Evolutionary conservation across 2,329 filamentous ascomycete genomes (phyloP), one percentile per base, ranked within the genome.

Genomic region (Aspergillus tubingensis): DNA sequence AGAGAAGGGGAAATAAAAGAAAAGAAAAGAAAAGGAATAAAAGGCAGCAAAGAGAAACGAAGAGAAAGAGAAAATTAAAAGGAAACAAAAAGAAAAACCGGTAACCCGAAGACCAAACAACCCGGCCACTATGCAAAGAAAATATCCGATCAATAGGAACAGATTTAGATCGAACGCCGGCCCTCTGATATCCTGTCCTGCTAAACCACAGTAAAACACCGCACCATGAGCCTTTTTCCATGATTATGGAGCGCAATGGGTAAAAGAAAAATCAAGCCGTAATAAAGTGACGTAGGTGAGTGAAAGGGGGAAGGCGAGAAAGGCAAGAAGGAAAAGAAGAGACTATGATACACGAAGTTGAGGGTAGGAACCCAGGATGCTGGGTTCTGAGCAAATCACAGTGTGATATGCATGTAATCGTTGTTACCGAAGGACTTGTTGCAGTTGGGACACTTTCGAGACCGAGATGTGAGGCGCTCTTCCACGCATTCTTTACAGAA

Each of bases 371-470:
- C 57, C 58, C 54, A 53, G 57, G 53, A 54, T 19, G 55, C 54
- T 49, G 52, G 49, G 57, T 19, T 48, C 5, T 21, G 39, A 55
- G 21, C 53, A 58, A 52, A 66, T 76, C 70, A 79, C 54, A 82
- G 75, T 54, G 80, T 82, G 65, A 82, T 78, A 61, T 79, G 79
- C 91, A 97, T 96, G 63, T 92, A 87, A 74, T 99, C 95, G 77
- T 90, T 90, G 74, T 87, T 90, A 70, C 96, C 94, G 74, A 99
- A 99, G 3, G 91, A 88, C 77, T 90, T 91, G 70, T 90, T 92
- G 82, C 96, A 99, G 68, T 91, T 94, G 2, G 95, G 95, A 72
- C 95, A 99, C 77, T 98, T 98, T 67, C 95, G 86, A 79, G 94
- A 93, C 38, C 95, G 90, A 71, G 95, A 96, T 49, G 87, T 87